Evolutionary conservation across 495 filamentous ascomycete species (phyloP), one percentile per base, ranked within the genome.

Genomic region (Sordaria brevicollis): DNA sequence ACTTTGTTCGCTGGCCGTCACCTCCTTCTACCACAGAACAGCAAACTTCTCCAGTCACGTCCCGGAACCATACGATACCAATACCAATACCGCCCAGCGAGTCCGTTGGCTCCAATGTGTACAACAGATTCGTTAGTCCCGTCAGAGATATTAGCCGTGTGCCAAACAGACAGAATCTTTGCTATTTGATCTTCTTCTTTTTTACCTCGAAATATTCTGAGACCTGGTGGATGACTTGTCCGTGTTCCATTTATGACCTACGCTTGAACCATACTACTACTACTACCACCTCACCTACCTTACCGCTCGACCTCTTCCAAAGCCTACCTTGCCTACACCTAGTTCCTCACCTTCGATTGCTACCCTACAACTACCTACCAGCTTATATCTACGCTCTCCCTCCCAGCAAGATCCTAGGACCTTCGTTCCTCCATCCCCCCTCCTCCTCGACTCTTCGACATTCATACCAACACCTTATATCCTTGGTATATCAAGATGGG

Each of bases 401-500:
- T 41, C 25, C 67, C 38, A 38, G 29, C 36, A 29, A 43, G 66
- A 35, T 54, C 4, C 21, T 33, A 31, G 19, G 19, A n/a, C 7
- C 4, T 41, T 69, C 41, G 9, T 29, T 8, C 35, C 15, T n/a
- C 62, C 54, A 39, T 67, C 66, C n/a, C 66, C 43, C 35, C 17
- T 21, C 54, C 25, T 6, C 41, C 49, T 36, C 21, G 34, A 67
- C 65, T 15, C 11, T 29, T 37, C 66, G 41, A 69, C 65, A 68
- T 19, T 29, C 67, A 19, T 43, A 74, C 36, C 57, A 39, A 36
- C 31, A 66, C 31, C 65, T 4, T 37, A 35, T 1, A 34, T n/a
- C 33, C 65, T 38, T 39, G 65, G 19, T 43, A 77, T 43, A 75
- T 71, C 9, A 76, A 76, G 15, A 83, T 81, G 75, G 79, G 76